Evolutionary conservation across 352 stramenopile species (phyloP), one percentile per base, ranked within the genome.

Genomic region (Aphanomyces cochlioides): DNA sequence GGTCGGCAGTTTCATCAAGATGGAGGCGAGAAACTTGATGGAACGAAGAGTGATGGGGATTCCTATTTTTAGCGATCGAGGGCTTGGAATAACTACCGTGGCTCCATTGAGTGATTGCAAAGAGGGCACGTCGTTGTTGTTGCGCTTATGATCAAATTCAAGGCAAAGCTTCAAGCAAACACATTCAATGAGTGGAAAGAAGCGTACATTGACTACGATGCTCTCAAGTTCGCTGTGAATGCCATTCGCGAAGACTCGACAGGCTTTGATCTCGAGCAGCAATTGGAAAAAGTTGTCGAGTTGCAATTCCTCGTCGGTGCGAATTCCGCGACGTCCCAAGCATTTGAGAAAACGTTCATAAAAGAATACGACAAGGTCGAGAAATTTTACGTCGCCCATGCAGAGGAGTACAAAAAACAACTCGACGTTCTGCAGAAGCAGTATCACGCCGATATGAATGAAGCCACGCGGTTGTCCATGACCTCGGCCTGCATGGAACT

Each of bases 401-500:
- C 89, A 53, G 69, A 81, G 40, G 86, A 98, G 65, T 75, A 98
- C 21, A 75, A 78, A 5, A 79, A 93, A 60, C 84, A 97, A 69
- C 82, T 99, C 10, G 74, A 90, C 10, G 73, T 94, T 21, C 75
- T 98, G 79, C 76, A 89, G 38, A 79, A 81, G 69, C 73, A 93
- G 74, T 74, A 87, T 63, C 78, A 90, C 61, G 45, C 77, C 6
- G 74, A 88, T 64, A 76, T 84, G 13, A 83, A 88, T 0, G 78
- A 81, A 1, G 75, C 78, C 7, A 83, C 84, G 5, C 81, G 86
- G 48, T 88, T 98, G 77, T 98, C 92, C 50, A 92, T 98, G 56
- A 93, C 96, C 72, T 89, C 95, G 56, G 89, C 95, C 40, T 84
- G 98, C 37, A 84, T 90, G n/a, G 93, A 98, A 76, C 80, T 98